Evolutionary conservation across 768 basidiomycete species (phyloP).

Genomic region (Leccinum subgranulosum): DNA sequence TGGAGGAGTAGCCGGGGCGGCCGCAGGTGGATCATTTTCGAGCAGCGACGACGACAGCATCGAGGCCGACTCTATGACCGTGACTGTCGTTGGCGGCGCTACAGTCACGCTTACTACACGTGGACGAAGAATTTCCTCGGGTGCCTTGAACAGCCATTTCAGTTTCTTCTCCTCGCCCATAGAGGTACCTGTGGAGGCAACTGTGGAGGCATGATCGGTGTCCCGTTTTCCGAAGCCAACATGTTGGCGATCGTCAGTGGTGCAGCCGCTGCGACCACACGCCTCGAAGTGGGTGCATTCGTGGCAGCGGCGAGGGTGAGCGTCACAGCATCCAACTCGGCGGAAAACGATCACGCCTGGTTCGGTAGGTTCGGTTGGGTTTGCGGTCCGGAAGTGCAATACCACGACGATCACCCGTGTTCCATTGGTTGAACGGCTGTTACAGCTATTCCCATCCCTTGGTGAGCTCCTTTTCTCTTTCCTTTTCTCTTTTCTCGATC

Average conservation of each 20-base stretch:
- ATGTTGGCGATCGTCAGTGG: slow-evolving; percentile 85
- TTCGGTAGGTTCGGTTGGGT: slow-evolving; percentile 86
- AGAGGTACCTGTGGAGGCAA: slow-evolving; percentile 25
- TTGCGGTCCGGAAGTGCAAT: slow-evolving; percentile 90
- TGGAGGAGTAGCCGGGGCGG: slow-evolving; percentile 27
- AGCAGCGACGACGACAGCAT: slow-evolving; percentile 51
- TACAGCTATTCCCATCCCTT: slow-evolving; percentile 49
- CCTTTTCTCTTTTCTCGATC: slow-evolving; percentile 84
- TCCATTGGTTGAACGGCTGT: slow-evolving; percentile 46
- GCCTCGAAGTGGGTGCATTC: slow-evolving; percentile 64
- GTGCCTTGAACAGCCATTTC: slow-evolving; percentile 71
- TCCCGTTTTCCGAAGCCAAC: slow-evolving; percentile 89
- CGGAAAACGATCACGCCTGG: slow-evolving; percentile 81
- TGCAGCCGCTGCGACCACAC: slow-evolving; percentile 86
- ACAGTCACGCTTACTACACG: slow-evolving; percentile 48
- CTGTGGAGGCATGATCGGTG: slow-evolving; percentile 47
- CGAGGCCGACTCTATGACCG: slow-evolving; percentile 59
- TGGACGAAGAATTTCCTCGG: slow-evolving; percentile 46
- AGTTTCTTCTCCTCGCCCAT: slow-evolving; percentile 62
- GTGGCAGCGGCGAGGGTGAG: slow-evolving; percentile 63
- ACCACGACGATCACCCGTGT: slow-evolving; percentile 77
- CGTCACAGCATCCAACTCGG: slow-evolving; percentile 69
- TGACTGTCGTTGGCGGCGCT: slow-evolving; percentile 68
- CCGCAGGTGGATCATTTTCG: slow-evolving; percentile 56
- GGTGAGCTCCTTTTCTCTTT: slow-evolving; percentile 88